Percentiles rank a stretch among this genome's conserved stretches.
phyloP scores from a whole-genome alignment of 805 yeast genomes.

The Blastobotrys parvus region DNA sequence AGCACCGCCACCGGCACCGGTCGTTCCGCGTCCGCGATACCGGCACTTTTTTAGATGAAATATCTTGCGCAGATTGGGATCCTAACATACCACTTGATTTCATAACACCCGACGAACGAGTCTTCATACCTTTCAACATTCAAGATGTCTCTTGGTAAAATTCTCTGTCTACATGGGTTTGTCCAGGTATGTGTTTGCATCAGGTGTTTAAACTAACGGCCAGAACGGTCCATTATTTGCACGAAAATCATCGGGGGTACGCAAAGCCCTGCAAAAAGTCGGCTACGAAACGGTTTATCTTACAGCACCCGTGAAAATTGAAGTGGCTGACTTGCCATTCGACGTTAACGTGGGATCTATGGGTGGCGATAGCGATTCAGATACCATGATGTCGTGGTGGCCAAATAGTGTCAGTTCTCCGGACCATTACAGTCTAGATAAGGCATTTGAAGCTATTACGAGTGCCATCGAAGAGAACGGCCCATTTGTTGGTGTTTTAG shows the following conservation, averaged over 20 bases:
- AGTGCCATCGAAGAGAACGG: conserved; percentile 54
- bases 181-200: not conserved
- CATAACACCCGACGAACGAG: no score
- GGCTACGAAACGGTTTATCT: conserved; percentile 68
- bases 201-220: conserved; percentile 23
- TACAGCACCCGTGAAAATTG: conserved; percentile 65
- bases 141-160: conserved; percentile 27
- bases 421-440: conserved; percentile 26
- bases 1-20: no score
- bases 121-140: not conserved
- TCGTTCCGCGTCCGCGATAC: no score
- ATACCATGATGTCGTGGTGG: conserved; percentile 71
- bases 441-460: conserved; percentile 43
- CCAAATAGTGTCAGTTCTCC: conserved; percentile 37
- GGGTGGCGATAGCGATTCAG: conserved; percentile 35
- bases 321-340: conserved; percentile 68
- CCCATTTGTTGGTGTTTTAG: conserved; percentile 83
- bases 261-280: conserved; percentile 61
- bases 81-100: no score
- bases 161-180: conserved; percentile 88
- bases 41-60: no score
- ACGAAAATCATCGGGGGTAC: conserved; percentile 79
- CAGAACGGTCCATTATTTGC: conserved; percentile 74
- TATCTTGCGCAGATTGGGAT: no score
- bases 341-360: conserved; percentile 41